Evolutionary conservation across 1,284 basidiomycete genomes (phyloP).

Genomic region (Sporisorium reilianum): DNA sequence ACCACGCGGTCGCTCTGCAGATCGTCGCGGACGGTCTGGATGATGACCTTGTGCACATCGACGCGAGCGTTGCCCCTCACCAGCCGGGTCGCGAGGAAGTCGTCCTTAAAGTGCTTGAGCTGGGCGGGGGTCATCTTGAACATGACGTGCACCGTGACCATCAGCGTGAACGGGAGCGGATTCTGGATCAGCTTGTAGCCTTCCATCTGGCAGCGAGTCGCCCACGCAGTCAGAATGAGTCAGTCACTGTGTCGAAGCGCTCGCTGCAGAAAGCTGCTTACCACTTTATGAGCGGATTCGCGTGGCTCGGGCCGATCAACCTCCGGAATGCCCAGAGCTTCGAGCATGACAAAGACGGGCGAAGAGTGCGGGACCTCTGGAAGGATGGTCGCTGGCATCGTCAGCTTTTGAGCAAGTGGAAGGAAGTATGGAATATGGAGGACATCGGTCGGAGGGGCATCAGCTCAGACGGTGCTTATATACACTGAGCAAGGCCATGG

Average conservation of each 20-base stretch:
- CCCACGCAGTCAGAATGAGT: neutral
- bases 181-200: neutral
- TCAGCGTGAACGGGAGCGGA: slow-evolving; percentile 1
- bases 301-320: neutral
- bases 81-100: neutral
- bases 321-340: neutral
- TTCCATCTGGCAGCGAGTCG: neutral
- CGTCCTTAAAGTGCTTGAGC: neutral
- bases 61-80: neutral
- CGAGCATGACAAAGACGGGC: neutral
- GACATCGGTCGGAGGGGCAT: neutral
- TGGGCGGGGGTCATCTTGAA: slow-evolving; percentile 5
- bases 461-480: neutral
- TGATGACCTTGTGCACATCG: neutral
- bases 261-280: neutral
- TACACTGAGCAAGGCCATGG: neutral
- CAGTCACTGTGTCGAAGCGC: neutral
- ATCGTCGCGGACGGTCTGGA: neutral
- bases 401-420: neutral
- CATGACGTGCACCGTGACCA: slow-evolving; percentile 7
- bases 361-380: neutral
- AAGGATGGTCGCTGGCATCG: neutral
- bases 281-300: neutral
- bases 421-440: neutral
- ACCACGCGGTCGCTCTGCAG: neutral